Base-by-base conservation (phyloP, 495 filamentous ascomycete genomes). In the Achaetomiella virescens region DNA sequence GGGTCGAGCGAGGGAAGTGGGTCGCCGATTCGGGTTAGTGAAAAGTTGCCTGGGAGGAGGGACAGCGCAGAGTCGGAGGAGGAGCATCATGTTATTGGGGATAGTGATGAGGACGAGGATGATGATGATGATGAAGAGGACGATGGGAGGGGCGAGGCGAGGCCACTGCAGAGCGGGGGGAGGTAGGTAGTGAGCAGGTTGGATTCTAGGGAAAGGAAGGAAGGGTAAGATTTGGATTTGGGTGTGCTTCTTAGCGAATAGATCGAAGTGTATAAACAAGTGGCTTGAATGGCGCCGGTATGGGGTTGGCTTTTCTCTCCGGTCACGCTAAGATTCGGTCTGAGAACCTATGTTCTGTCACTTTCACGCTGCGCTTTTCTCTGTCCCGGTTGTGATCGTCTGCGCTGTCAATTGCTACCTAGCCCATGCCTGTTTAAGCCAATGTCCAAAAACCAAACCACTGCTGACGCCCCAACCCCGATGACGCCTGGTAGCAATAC, bases 1-100 rank as follows among this genome's bases (percentile, higher is more conserved):
- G 47, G 49, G 27, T 48, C 45, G 54, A 33, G 20, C 21, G 35
- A 45, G 27, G 35, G 41, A 29, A 50, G 54, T 12, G 33, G 45
- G 24, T 37, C 42, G 52, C 46, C 48, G n/a, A 43, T 38, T 10
- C 2, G 56, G 38, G 21, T 59, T 24, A 59, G 43, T 18, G 62
- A 67, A 55, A 68, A 64, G 55, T 43, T 47, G 37, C 18, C 44
- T 15, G 18, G 48, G 24, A 14, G 53, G 25, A 41, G 36, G 46
- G 47, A 59, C 45, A 75, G 75, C 51, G 76, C 76, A 55, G 91
- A 93, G 48, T 87, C 51, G 0, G 66, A 63, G 27, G 53, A 31
- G 37, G 60, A 55, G 42, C 70, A 68, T 42, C 68, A 71, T 55
- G 65, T 67, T 25, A 46, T 72, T 21, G 70, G 68, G 20, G 66